A percentile compares a stretch with the other conserved stretches of the same genome.
Conservation (phyloP, 768 basidiomycete genomes). For the Lyophyllum shimeji region DNA sequence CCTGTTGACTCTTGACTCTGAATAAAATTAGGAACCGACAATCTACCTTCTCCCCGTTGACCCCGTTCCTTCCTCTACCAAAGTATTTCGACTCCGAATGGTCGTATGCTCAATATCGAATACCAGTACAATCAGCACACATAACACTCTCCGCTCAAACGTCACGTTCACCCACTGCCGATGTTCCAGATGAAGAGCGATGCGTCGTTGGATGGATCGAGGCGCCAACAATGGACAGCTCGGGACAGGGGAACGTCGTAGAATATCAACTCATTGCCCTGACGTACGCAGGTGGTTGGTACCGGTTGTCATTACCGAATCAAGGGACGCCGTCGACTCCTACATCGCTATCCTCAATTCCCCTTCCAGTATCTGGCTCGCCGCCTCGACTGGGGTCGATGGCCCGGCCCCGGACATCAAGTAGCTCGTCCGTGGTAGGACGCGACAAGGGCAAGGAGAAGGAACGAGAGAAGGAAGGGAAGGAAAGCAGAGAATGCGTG, state of each 20-base stretch:
- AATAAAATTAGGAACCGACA: conserved; percentile 66
- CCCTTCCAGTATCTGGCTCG: conserved; percentile 29
- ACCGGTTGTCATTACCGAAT: conserved; percentile 69
- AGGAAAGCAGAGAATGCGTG: conserved; percentile 63
- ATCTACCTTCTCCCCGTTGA: conserved; percentile 77
- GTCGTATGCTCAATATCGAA: conserved; percentile 92
- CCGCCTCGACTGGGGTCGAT: conserved; percentile 42
- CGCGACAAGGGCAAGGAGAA: conserved; percentile 65
- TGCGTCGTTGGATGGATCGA: conserved; percentile 88
- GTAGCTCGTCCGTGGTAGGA: conserved; percentile 49
- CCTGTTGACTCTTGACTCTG: not conserved
- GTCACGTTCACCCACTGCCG: conserved; percentile 52
- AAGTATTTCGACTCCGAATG: conserved; percentile 95
- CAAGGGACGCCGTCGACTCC: conserved; percentile 17
- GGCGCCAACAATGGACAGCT: conserved; percentile 39
- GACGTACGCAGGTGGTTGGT: conserved; percentile 93
- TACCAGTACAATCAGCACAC: conserved; percentile 82
- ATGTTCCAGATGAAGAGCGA: conserved; percentile 77
- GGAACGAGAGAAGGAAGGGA: conserved; percentile 55
- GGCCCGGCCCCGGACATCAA: conserved; percentile 50
- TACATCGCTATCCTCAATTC: conserved; percentile 20
- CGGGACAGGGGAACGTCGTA: conserved; percentile 18
- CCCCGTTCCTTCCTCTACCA: conserved; percentile 79
- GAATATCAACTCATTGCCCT: conserved; percentile 83
- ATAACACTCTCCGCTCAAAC: conserved; percentile 71